A percentile compares a stretch with the other conserved stretches of the same genome.
Conservation (phyloP, 306 rosid genomes). For the Acmispon strigosus region DNA sequence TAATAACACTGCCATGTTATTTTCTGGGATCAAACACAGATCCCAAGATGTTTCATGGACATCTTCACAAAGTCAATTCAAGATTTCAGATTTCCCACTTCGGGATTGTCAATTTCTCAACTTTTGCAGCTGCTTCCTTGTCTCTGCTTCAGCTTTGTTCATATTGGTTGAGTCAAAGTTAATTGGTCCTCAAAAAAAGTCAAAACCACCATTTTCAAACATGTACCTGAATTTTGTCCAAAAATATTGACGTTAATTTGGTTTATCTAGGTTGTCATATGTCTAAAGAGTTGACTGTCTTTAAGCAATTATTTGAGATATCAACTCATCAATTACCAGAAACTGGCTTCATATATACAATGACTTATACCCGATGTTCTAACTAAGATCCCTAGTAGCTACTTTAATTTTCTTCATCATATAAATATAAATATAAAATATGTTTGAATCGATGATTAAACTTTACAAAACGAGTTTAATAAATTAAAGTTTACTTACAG, state of each 20-base stretch:
- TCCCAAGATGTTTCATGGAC: conserved; percentile 52
- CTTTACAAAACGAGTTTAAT: too few species aligned
- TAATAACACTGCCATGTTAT: conserved; percentile 18
- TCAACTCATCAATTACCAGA: too few species aligned
- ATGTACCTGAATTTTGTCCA: not conserved
- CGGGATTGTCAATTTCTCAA: conserved; percentile 21
- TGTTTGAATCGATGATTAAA: too few species aligned
- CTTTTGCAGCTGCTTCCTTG: not conserved
- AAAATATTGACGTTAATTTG: too few species aligned
- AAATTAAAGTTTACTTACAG: too few species aligned
- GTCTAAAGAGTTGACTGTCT: conserved; percentile 19
- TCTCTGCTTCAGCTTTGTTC: not conserved
- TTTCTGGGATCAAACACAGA: conserved; percentile 29
- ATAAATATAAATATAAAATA: too few species aligned
- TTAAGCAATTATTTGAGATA: not conserved
- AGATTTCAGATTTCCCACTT: conserved; percentile 39
- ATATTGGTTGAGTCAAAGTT: conserved; percentile 26
- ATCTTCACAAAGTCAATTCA: conserved; percentile 43
- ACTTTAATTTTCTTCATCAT: too few species aligned
- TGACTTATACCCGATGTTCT: too few species aligned
- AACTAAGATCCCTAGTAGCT: too few species aligned
- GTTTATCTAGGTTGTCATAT: conserved; percentile 17
- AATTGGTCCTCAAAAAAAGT: conserved; percentile 16
- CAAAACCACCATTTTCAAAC: conserved; percentile 26
- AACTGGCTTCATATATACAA: not conserved